A percentile compares a stretch with the other conserved stretches of the same genome.
Evolutionary conservation across 805 yeast species (phyloP).

Genomic region (Ogataea methylovora): DNA sequence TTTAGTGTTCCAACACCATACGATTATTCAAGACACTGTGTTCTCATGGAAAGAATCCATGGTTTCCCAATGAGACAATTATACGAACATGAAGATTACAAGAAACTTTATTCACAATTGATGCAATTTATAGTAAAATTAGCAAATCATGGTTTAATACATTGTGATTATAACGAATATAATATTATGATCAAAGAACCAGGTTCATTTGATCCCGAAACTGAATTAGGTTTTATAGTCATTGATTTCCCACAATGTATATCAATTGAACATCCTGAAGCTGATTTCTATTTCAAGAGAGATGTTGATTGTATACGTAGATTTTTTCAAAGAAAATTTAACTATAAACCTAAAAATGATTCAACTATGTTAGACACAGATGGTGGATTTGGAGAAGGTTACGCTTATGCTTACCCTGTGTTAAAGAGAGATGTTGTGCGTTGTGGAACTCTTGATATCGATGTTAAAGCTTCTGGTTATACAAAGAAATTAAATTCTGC

Average conservation of each 20-base stretch:
- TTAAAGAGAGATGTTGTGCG: conserved; percentile 71
- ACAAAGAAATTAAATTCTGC: conserved; percentile 33
- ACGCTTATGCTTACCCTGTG: conserved; percentile 66
- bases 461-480: conserved; percentile 89
- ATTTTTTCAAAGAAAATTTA: conserved; percentile 73
- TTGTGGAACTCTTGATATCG: conserved; percentile 64
- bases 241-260: conserved; percentile 99
- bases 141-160: conserved; percentile 86
- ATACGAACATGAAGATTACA: conserved; percentile 60
- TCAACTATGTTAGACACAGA: conserved; percentile 66
- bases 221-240: conserved; percentile 71
- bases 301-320: conserved; percentile 86
- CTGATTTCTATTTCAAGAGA: conserved; percentile 79
- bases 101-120: conserved; percentile 70
- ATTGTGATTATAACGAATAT: conserved; percentile 96
- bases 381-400: conserved; percentile 82
- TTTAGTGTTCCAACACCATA: conserved; percentile 85
- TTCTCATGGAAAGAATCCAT: conserved; percentile 82
- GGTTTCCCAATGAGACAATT: conserved; percentile 90
- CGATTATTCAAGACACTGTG: conserved; percentile 86
- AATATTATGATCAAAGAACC: conserved; percentile 70
- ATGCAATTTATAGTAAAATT: conserved; percentile 82
- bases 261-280: conserved; percentile 85
- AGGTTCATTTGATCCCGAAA: conserved; percentile 43
- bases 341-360: conserved; percentile 65